phyloP scores from a whole-genome alignment of 495 filamentous ascomycete species.

The Aspergillus saccharolyticus region DNA sequence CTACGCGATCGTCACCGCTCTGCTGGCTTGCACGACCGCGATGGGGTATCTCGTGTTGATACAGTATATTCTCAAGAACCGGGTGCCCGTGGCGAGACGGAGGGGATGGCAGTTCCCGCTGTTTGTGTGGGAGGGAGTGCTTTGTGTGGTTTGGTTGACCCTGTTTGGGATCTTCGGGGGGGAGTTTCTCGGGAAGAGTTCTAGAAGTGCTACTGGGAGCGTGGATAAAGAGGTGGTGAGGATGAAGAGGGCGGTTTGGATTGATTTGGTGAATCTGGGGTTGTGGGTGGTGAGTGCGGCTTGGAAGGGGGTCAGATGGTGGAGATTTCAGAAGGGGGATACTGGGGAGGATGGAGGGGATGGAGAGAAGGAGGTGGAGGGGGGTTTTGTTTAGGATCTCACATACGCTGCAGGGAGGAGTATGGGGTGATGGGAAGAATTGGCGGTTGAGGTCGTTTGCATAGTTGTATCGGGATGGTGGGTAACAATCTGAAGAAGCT shows the following conservation, averaged over 20 bases:
- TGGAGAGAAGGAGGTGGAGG: slow-evolving; percentile 15
- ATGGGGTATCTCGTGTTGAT: slow-evolving; percentile 57
- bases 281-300: slow-evolving; percentile 62
- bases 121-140: slow-evolving; percentile 64
- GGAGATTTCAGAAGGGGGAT: slow-evolving; percentile 21
- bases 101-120: slow-evolving; percentile 25
- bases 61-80: slow-evolving; percentile 44
- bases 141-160: slow-evolving; percentile 69
- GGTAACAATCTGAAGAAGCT: too few relatives aligned
- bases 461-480: too few relatives aligned
- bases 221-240: slow-evolving; percentile 49
- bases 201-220: slow-evolving; percentile 37
- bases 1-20: slow-evolving; percentile 64
- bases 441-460: neutral
- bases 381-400: too few relatives aligned
- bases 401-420: too few relatives aligned
- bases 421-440: too few relatives aligned
- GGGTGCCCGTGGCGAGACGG: neutral
- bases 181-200: slow-evolving; percentile 61
- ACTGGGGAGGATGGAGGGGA: neutral
- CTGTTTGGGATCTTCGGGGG: slow-evolving; percentile 80
- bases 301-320: slow-evolving; percentile 37
- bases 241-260: slow-evolving; percentile 86
- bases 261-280: slow-evolving; percentile 66
- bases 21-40: slow-evolving; percentile 55